Conservation (phyloP, 768 basidiomycete genomes). For the Mycena albidolilacea region DNA sequence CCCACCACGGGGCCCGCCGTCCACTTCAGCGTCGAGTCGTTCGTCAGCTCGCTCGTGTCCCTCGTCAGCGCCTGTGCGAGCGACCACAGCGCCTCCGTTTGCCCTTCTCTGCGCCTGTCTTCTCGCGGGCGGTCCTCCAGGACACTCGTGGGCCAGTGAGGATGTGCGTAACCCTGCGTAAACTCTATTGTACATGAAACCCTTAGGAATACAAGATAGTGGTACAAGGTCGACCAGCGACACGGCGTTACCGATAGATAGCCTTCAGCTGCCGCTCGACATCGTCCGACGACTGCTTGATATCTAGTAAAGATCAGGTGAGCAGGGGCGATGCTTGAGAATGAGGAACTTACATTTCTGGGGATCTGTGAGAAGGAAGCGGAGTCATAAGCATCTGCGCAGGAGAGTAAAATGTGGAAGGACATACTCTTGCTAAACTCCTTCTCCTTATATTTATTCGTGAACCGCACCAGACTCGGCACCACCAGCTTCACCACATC, state of each 20-base stretch:
- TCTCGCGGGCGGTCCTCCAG: no score
- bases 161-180: not conserved
- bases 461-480: slow-evolving; percentile 81
- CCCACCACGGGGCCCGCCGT: no score
- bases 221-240: slow-evolving; percentile 10
- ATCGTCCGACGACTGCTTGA: slow-evolving; percentile 82
- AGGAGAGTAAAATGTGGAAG: slow-evolving; percentile 10
- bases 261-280: slow-evolving; percentile 79
- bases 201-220: slow-evolving; percentile 9
- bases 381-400: not conserved
- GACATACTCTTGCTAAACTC: slow-evolving; percentile 88
- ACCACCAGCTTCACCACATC: slow-evolving; percentile 85
- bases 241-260: slow-evolving; percentile 61
- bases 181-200: slow-evolving; percentile 4
- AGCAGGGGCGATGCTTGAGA: slow-evolving; percentile 14
- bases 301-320: slow-evolving; percentile 65
- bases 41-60: no score
- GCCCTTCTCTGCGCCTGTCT: no score
- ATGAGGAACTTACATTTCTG: slow-evolving; percentile 71
- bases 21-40: no score
- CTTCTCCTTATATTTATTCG: slow-evolving; percentile 82
- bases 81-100: no score
- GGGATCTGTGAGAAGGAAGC: slow-evolving; percentile 64
- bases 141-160: no score
- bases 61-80: no score